Conservation (phyloP, 345 rosid genomes). For the Moringa oleifera region DNA sequence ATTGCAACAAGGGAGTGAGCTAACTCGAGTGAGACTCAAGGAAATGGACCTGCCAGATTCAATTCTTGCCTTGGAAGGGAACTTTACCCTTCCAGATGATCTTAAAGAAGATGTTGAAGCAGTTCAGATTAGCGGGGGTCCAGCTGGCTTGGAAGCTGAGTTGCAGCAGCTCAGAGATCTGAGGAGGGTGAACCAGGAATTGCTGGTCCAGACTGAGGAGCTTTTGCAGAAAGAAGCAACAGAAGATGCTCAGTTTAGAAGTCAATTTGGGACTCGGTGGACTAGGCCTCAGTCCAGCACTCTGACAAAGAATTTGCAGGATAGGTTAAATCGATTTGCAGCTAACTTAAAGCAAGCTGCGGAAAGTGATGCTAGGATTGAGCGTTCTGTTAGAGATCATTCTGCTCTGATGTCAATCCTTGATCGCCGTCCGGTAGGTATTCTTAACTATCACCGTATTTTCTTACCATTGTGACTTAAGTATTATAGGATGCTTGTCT, state of each 20-base stretch:
- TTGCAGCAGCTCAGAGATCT: slow-evolving; percentile 90
- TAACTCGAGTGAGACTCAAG: slow-evolving; percentile 86
- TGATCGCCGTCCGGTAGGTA: slow-evolving; percentile 76
- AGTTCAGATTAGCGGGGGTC: slow-evolving; percentile 91
- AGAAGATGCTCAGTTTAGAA: slow-evolving; percentile 90
- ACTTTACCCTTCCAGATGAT: slow-evolving; percentile 53
- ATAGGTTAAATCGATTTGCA: slow-evolving; percentile 88
- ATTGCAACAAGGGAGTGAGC: slow-evolving; percentile 94
- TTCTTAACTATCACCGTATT: neutral
- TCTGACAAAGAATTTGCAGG: slow-evolving; percentile 91
- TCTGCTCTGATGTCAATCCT: slow-evolving; percentile 81
- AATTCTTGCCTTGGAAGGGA: slow-evolving; percentile 89
- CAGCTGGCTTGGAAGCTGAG: slow-evolving; percentile 88
- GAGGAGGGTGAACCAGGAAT: slow-evolving; percentile 87
- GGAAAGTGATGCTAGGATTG: slow-evolving; percentile 90
- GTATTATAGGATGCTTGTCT: neutral
- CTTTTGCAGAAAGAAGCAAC: slow-evolving; percentile 94
- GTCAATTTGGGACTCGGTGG: slow-evolving; percentile 99
- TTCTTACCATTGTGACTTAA: neutral
- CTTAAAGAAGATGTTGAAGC: slow-evolving; percentile 94
- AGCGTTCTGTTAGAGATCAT: slow-evolving; percentile 89
- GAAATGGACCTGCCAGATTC: slow-evolving; percentile 99
- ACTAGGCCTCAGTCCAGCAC: slow-evolving; percentile 98
- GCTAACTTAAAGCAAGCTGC: slow-evolving; percentile 96
- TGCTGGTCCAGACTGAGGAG: slow-evolving; percentile 90